Evolutionary conservation across 108 stramenopile genomes (phyloP), one percentile per base, ranked within the genome.

Genomic region (Poteriospumella lacustris): DNA sequence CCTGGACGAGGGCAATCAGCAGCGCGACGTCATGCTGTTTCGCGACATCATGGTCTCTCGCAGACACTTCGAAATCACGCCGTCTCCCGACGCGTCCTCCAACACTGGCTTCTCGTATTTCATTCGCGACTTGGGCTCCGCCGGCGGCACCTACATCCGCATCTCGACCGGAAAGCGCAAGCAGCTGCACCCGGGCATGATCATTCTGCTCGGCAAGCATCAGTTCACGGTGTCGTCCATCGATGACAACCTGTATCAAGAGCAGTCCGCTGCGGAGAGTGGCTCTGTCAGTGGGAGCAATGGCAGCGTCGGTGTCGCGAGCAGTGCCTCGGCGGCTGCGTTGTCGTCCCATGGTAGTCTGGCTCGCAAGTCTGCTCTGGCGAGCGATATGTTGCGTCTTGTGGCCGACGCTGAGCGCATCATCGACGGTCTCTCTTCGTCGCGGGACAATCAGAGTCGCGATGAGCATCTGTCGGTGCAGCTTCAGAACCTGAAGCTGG

Each of bases 181-280:
- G 9, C 62, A 58, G 9, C 39, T 86, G 0, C 58, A 68, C 34
- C 79, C 82, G 39, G 82, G 84, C 62, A 78, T 76, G 64, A 85
- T 86, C 73, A 62, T 83, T 44, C 76, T 86, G 84, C 39, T 86
- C 24, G 86, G 86, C 43, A 86, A 86, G 84, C 86, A 86, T 44
- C 86, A 86, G 76, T 43, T 86, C 31, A 44, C 47, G 26, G 70
- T 73, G 36, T 44, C 43, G 26, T 52, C 44, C 5, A 24, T 64
- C 3, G 60, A 64, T 64, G 60, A 64, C 36, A 33, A 33, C 36
- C 3, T 31, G 12, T 34, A 64, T 64, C 29, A 64, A 3, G n/a
- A n/a, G n/a, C n/a, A n/a, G n/a, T n/a, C n/a, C n/a, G n/a, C n/a
- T n/a, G n/a, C n/a, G n/a, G n/a, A n/a, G n/a, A n/a, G n/a, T n/a